A percentile compares a stretch with the other conserved stretches of the same genome.
phyloP scores from a whole-genome alignment of 176 grass and related monocot species.

The Triticum turgidum region DNA sequence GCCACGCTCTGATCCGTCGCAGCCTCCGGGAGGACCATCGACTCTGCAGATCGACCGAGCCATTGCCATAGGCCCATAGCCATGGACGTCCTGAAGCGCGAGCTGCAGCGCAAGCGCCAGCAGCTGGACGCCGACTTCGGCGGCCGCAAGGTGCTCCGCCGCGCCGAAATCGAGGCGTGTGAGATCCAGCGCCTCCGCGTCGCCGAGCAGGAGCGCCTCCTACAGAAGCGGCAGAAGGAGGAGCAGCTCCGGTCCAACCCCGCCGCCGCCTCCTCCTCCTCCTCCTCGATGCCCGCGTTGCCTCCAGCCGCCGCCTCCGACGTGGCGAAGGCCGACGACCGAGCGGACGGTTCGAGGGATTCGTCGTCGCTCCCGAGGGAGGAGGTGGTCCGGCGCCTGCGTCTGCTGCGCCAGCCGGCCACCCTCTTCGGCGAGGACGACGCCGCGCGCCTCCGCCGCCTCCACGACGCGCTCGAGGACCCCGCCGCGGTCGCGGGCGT shows the following conservation, averaged over 20 bases:
- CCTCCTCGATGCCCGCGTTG: not conserved
- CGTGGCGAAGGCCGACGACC: slow-evolving; percentile 8
- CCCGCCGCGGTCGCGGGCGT: slow-evolving; percentile 39
- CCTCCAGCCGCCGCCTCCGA: not conserved
- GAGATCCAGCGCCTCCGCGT: slow-evolving; percentile 54
- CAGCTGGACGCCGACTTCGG: slow-evolving; percentile 56
- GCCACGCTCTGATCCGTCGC: not conserved
- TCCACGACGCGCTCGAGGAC: slow-evolving; percentile 49
- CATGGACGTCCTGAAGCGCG: slow-evolving; percentile 81
- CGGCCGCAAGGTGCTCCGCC: slow-evolving; percentile 51
- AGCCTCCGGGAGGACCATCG: not conserved
- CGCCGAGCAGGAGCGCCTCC: slow-evolving; percentile 38
- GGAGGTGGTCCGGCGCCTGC: slow-evolving; percentile 57
- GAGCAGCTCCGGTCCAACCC: not conserved
- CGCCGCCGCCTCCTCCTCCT: not conserved
- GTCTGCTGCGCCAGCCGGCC: slow-evolving; percentile 58
- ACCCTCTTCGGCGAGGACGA: slow-evolving; percentile 83
- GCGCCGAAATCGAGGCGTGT: slow-evolving; percentile 56
- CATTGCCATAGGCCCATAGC: no score
- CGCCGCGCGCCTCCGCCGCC: slow-evolving; percentile 36
- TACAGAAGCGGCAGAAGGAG: slow-evolving; percentile 10
- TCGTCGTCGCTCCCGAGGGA: slow-evolving; percentile 40
- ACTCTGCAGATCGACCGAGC: not conserved
- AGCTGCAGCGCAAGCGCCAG: slow-evolving; percentile 71
- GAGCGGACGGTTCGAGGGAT: not conserved